A percentile compares a stretch with the other conserved stretches of the same genome.
Evolutionary conservation across 768 basidiomycete genomes (phyloP).

Genomic region (Calocybe gangraenosa): DNA sequence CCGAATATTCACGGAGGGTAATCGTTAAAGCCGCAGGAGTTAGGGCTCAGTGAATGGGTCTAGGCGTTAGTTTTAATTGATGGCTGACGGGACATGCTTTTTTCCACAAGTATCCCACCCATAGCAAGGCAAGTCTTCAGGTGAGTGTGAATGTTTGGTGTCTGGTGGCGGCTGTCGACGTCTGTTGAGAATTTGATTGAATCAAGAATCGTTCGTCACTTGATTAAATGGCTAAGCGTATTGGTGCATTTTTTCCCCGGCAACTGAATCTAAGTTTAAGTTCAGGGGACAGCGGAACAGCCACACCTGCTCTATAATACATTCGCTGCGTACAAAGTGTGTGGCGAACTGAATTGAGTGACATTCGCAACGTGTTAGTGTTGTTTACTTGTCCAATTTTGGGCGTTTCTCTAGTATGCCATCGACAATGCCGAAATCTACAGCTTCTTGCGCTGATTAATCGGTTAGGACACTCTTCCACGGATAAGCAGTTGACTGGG

Average conservation of each 20-base stretch:
- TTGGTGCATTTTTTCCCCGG: slow-evolving; percentile 6
- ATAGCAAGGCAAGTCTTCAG: neutral
- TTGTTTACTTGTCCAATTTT: slow-evolving; percentile 35
- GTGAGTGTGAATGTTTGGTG: neutral
- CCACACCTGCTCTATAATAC: slow-evolving; percentile 4
- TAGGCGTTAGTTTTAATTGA: neutral
- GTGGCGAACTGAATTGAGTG: neutral
- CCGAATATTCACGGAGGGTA: neutral
- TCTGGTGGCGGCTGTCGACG: neutral
- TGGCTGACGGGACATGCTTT: neutral
- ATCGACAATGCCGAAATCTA: slow-evolving; percentile 91
- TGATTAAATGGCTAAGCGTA: neutral
- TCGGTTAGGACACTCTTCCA: slow-evolving; percentile 10
- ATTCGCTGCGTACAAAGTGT: slow-evolving; percentile 1
- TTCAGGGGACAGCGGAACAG: slow-evolving; percentile 1
- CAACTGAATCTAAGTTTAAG: neutral
- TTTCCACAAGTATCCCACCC: neutral
- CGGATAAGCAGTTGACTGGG: slow-evolving; percentile 13
- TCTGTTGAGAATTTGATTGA: neutral
- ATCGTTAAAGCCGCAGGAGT: slow-evolving; percentile 10
- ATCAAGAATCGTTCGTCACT: neutral
- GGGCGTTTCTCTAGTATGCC: slow-evolving; percentile 82
- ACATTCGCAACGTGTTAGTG: neutral
- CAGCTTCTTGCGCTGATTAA: slow-evolving; percentile 73
- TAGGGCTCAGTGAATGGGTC: neutral